phyloP scores from a whole-genome alignment of 73 alveolate genomes.

The Tetrahymena elliotti region DNA sequence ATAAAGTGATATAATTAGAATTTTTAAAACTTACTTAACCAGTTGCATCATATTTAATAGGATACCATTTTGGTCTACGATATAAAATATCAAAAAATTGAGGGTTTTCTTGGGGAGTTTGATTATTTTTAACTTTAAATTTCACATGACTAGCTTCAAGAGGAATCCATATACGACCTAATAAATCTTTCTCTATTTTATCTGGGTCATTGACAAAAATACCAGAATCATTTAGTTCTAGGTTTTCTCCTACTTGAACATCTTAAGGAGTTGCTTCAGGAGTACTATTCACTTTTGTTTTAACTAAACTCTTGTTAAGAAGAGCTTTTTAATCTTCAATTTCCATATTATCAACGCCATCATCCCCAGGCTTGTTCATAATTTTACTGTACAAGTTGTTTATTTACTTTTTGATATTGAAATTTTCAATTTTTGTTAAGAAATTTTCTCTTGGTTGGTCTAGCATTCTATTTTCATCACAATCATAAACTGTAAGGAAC shows the following conservation, averaged over 20 bases:
- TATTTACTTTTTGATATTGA: neutral
- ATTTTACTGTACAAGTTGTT: neutral
- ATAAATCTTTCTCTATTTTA: slow-evolving; percentile 54
- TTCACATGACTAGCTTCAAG: slow-evolving; percentile 29
- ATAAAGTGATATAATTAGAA: neutral
- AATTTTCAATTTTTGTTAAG: neutral
- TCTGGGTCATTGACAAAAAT: neutral
- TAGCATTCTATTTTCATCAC: slow-evolving; percentile 39
- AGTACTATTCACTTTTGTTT: neutral
- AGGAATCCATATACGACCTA: slow-evolving; percentile 74
- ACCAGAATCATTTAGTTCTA: neutral
- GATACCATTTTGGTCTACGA: slow-evolving; percentile 59
- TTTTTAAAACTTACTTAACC: neutral
- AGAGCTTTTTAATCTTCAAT: neutral
- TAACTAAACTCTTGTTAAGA: neutral
- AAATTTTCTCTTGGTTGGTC: neutral
- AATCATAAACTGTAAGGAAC: slow-evolving; percentile 56
- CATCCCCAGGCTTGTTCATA: neutral
- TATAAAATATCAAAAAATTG: slow-evolving; percentile 3
- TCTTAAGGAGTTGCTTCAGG: neutral
- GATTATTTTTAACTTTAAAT: slow-evolving; percentile 6
- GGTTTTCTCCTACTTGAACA: neutral
- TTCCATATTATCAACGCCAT: neutral
- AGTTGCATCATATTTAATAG: slow-evolving; percentile 59
- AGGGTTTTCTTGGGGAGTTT: slow-evolving; percentile 2